phyloP scores from a whole-genome alignment of 1,284 basidiomycete species.

The Rhodotorula sp. region DNA sequence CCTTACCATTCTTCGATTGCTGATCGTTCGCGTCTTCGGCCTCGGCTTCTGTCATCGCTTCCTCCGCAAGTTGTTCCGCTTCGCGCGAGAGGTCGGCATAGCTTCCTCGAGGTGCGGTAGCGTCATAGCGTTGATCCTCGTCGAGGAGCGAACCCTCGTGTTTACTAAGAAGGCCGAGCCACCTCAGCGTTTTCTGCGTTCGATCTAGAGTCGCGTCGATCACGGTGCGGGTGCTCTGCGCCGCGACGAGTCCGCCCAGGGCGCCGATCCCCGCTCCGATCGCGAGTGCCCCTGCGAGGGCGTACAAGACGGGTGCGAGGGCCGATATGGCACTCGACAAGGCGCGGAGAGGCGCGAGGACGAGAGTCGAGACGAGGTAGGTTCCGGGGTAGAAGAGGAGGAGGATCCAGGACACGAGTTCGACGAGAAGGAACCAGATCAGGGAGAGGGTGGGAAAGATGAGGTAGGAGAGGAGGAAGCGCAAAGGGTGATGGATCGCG shows the following conservation, averaged over 20 bases:
- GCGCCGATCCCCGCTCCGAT: constrained; percentile 9
- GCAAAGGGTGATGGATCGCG: constrained; percentile 29
- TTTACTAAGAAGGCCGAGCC: constrained; percentile 16
- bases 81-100: background rate
- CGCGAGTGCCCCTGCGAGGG: constrained; percentile 12
- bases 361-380: constrained; percentile 5
- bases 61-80: no score
- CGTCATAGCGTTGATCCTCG: background rate
- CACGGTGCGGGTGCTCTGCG: constrained; percentile 1
- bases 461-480: constrained; percentile 22
- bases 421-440: constrained; percentile 10
- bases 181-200: background rate
- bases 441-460: constrained; percentile 10
- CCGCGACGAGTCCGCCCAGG: constrained; percentile 14
- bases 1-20: background rate
- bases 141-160: background rate
- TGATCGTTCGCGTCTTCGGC: no score
- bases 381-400: background rate
- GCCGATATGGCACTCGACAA: background rate
- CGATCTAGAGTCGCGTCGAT: constrained; percentile 2
- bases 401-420: background rate
- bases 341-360: background rate
- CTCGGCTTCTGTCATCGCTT: no score
- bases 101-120: background rate
- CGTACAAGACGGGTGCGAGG: constrained; percentile 9